phyloP scores from a whole-genome alignment of 2,329 filamentous ascomycete genomes.

The Aureobasidium zeae region DNA sequence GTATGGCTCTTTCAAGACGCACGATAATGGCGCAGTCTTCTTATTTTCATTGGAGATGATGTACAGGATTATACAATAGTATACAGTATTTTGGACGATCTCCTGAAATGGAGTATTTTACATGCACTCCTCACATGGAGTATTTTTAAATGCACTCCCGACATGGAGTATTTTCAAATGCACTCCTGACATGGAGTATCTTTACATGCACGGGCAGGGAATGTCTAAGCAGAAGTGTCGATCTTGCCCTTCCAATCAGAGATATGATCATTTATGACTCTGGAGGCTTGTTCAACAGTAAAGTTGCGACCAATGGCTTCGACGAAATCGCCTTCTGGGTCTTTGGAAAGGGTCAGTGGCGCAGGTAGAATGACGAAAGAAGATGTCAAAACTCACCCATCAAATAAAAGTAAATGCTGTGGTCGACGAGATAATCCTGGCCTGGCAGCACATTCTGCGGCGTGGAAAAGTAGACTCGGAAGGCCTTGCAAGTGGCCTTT shows the following conservation, averaged over 20 bases:
- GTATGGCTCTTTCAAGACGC: too few relatives aligned
- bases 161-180: too few relatives aligned
- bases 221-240: slow-evolving; percentile 32
- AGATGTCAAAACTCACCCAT: slow-evolving; percentile 64
- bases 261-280: slow-evolving; percentile 78
- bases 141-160: too few relatives aligned
- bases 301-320: slow-evolving; percentile 94
- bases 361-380: too few relatives aligned
- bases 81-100: too few relatives aligned
- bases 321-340: slow-evolving; percentile 95
- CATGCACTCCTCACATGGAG: too few relatives aligned
- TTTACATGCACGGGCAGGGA: not conserved
- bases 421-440: slow-evolving; percentile 94
- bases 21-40: too few relatives aligned
- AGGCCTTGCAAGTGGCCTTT: slow-evolving; percentile 89
- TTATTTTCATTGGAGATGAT: too few relatives aligned
- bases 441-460: slow-evolving; percentile 79
- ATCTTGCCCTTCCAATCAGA: slow-evolving; percentile 60
- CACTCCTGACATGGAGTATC: too few relatives aligned
- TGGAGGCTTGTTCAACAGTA: slow-evolving; percentile 75
- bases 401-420: slow-evolving; percentile 98
- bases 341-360: too few relatives aligned
- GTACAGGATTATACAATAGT: too few relatives aligned
- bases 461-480: slow-evolving; percentile 95
- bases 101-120: too few relatives aligned